Conservation (phyloP, 257 asterid species). For the Plantago ovata region DNA sequence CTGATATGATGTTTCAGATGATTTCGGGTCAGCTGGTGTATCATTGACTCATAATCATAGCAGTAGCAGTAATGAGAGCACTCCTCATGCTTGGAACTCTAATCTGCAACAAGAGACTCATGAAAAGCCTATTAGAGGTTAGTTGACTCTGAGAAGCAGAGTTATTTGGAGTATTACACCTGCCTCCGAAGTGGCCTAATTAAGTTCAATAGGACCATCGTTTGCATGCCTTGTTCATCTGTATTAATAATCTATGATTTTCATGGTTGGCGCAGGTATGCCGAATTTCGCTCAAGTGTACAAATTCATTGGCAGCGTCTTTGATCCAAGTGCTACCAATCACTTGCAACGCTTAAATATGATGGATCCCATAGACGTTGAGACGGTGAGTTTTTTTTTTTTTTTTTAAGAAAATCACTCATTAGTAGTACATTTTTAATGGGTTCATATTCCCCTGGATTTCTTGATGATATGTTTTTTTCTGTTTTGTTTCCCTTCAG, state of each 20-base stretch:
- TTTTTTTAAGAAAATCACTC: too few species aligned
- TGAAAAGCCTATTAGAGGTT: conserved; percentile 46
- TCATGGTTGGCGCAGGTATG: conserved; percentile 28
- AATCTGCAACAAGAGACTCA: conserved; percentile 34
- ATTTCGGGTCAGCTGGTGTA: conserved; percentile 30
- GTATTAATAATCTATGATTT: neutral
- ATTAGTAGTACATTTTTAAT: neutral
- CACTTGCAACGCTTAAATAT: conserved; percentile 56
- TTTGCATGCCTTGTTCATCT: neutral
- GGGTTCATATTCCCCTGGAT: neutral
- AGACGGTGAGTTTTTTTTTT: conserved; percentile 59
- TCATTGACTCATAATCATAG: conserved; percentile 38
- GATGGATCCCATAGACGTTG: conserved; percentile 71
- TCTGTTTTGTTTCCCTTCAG: conserved; percentile 31
- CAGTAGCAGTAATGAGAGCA: conserved; percentile 66
- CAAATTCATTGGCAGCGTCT: conserved; percentile 75
- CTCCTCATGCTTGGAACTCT: conserved; percentile 32
- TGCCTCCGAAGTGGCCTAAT: neutral
- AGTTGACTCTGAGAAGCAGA: conserved; percentile 3
- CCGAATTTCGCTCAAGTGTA: conserved; percentile 83
- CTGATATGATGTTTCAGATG: conserved; percentile 39
- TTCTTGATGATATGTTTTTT: conserved; percentile 1
- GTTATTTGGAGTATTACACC: neutral
- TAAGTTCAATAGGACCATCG: conserved; percentile 4
- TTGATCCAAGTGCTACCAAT: conserved; percentile 36